Evolutionary conservation across 1,139 yeast genomes (phyloP).

Genomic region (Waltiozyma solani): DNA sequence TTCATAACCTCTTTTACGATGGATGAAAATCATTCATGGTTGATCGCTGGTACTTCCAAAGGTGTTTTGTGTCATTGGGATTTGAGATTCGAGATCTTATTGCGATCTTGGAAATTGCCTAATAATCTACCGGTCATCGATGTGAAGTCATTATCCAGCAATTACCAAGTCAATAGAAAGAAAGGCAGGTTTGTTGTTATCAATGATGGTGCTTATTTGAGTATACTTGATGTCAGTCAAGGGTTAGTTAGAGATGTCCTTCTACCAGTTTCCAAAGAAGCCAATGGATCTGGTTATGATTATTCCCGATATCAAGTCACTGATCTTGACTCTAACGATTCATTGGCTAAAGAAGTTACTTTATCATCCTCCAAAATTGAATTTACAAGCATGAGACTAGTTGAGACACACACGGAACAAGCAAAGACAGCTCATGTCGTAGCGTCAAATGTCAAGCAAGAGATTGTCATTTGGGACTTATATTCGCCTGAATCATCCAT

Average conservation of each 20-base stretch:
- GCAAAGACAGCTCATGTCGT: constrained; percentile 18
- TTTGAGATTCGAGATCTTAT: constrained; percentile 48
- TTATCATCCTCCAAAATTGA: too few species aligned
- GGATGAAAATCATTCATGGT: constrained; percentile 48
- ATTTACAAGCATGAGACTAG: constrained; percentile 20
- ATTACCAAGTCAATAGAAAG: constrained; percentile 22
- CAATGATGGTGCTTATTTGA: constrained; percentile 62
- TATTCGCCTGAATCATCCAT: constrained; percentile 28
- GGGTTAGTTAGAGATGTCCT: constrained; percentile 52
- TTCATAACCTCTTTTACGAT: constrained; percentile 48
- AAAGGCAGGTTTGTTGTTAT: constrained; percentile 38
- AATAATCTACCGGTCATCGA: constrained; percentile 36
- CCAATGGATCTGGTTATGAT: constrained; percentile 13
- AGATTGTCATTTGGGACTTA: constrained; percentile 40
- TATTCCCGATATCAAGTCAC: constrained; percentile 1
- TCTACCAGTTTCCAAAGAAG: too few species aligned
- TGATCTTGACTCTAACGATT: constrained; percentile 3
- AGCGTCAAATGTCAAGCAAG: constrained; percentile 29
- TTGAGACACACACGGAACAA: constrained; percentile 15
- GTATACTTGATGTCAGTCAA: constrained; percentile 70
- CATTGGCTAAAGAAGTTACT: too few species aligned
- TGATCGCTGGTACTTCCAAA: constrained; percentile 61
- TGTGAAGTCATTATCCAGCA: constrained; percentile 33
- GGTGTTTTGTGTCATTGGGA: constrained; percentile 83
- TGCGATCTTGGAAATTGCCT: constrained; percentile 53